These are phyloP conservation scores for Adansonia grandidieri DNA, from an alignment of 441 rosid genomes.

Conservation along the genomic window DNA sequence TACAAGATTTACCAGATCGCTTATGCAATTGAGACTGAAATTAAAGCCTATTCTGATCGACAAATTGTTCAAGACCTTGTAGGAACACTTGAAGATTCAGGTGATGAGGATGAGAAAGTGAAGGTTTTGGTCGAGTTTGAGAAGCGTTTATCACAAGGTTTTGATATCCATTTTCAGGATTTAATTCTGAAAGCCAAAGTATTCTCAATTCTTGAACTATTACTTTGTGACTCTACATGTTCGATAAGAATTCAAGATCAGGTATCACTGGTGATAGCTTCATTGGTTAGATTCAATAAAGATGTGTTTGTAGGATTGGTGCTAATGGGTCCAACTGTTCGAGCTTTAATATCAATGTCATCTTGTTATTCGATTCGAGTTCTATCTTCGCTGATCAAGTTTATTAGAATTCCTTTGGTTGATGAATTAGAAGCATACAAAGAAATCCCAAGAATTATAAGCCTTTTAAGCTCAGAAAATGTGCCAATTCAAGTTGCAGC, in stretches of 20 bases:
- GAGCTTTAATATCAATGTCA: constrained; percentile 46
- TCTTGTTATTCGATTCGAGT: constrained; percentile 44
- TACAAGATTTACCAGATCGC: constrained; percentile 48
- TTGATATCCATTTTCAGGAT: constrained; percentile 55
- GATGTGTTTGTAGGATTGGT: constrained; percentile 66
- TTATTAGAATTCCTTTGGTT: constrained; percentile 49
- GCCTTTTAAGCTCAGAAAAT: constrained; percentile 38
- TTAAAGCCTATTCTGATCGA: constrained; percentile 41
- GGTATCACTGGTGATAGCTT: constrained; percentile 38
- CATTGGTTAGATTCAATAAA: constrained; percentile 53
- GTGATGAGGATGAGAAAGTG: constrained; percentile 40
- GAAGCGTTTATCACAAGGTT: constrained; percentile 47
- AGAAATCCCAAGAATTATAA: constrained; percentile 45
- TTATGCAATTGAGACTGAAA: constrained; percentile 39
- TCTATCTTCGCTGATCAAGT: constrained; percentile 41
- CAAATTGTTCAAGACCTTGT: constrained; percentile 42
- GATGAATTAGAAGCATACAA: constrained; percentile 53
- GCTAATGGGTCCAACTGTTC: constrained; percentile 54
- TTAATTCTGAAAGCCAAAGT: constrained; percentile 50
- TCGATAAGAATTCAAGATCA: constrained; percentile 40
- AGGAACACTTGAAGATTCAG: constrained; percentile 28
- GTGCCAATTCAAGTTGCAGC: constrained; percentile 32
- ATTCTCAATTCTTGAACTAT: constrained; percentile 43
- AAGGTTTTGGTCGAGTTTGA: constrained; percentile 44
- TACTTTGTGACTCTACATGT: constrained; percentile 40